phyloP scores from a whole-genome alignment of 768 basidiomycete species.

The Podaxis sp. region DNA sequence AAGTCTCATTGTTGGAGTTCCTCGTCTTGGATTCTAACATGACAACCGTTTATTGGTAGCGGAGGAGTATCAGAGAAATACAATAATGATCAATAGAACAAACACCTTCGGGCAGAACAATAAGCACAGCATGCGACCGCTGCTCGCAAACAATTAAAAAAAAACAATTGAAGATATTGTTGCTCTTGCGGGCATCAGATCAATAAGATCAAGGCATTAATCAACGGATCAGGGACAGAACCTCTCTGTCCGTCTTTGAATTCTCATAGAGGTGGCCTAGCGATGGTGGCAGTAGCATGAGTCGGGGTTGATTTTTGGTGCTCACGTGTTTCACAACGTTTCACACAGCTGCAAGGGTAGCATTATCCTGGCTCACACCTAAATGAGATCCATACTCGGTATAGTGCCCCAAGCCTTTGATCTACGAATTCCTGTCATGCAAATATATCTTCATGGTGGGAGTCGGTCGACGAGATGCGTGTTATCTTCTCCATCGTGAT shows the following conservation, averaged over 20 bases:
- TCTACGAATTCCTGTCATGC: too few relatives aligned
- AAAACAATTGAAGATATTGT: neutral
- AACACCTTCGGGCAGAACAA: neutral
- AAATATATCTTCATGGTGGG: too few relatives aligned
- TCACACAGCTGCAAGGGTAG: too few relatives aligned
- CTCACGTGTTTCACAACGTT: too few relatives aligned
- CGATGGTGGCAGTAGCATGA: too few relatives aligned
- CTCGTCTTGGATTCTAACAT: neutral
- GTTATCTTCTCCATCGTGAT: neutral
- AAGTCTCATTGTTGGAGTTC: neutral
- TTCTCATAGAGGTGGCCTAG: too few relatives aligned
- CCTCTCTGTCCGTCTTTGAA: too few relatives aligned
- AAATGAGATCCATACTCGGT: too few relatives aligned
- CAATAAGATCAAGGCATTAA: neutral
- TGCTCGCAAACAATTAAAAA: neutral
- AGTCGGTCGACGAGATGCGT: neutral
- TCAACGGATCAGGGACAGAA: too few relatives aligned
- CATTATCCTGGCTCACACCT: too few relatives aligned
- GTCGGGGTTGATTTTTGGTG: too few relatives aligned
- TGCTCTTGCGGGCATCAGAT: neutral
- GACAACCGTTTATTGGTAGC: neutral
- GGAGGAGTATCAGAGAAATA: neutral
- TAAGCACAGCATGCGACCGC: neutral
- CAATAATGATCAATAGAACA: neutral
- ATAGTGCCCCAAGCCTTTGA: too few relatives aligned